Evolutionary conservation across 2,329 filamentous ascomycete genomes (phyloP).

Genomic region (Neonectria ditissima): DNA sequence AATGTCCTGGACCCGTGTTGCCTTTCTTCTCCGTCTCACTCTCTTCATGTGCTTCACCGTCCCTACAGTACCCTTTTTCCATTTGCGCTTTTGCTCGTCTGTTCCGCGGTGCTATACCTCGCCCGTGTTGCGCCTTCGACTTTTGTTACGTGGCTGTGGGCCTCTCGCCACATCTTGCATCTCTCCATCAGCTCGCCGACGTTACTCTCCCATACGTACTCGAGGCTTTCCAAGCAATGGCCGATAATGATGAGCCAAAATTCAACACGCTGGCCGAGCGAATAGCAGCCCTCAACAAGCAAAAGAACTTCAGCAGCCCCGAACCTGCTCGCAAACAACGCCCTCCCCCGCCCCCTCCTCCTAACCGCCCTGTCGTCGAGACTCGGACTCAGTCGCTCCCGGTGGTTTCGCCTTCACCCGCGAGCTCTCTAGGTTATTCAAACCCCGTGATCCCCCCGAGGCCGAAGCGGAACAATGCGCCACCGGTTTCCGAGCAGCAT

Average conservation of each 20-base stretch:
- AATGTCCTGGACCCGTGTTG: constrained; percentile 24
- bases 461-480: constrained; percentile 33
- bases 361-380: constrained; percentile 55
- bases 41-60: constrained; percentile 22
- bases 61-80: constrained; percentile 19
- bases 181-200: neutral
- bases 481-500: constrained; percentile 22
- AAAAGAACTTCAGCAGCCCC: constrained; percentile 68
- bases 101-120: neutral
- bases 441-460: constrained; percentile 38
- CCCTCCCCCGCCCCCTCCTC: constrained; percentile 53
- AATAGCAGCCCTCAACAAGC: constrained; percentile 72
- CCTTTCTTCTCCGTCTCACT: constrained; percentile 19
- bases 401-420: constrained; percentile 46
- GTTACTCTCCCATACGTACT: neutral
- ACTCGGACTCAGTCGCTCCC: constrained; percentile 52
- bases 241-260: constrained; percentile 71
- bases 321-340: constrained; percentile 57
- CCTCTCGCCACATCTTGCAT: neutral
- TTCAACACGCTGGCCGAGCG: constrained; percentile 71
- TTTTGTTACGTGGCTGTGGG: constrained; percentile 17
- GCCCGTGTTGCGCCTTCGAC: neutral
- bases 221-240: constrained; percentile 56
- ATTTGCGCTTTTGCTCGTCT: constrained; percentile 10
- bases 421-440: constrained; percentile 27